Evolutionary conservation across 352 stramenopile genomes (phyloP).

Genomic region (Phytophthora brassicae): DNA sequence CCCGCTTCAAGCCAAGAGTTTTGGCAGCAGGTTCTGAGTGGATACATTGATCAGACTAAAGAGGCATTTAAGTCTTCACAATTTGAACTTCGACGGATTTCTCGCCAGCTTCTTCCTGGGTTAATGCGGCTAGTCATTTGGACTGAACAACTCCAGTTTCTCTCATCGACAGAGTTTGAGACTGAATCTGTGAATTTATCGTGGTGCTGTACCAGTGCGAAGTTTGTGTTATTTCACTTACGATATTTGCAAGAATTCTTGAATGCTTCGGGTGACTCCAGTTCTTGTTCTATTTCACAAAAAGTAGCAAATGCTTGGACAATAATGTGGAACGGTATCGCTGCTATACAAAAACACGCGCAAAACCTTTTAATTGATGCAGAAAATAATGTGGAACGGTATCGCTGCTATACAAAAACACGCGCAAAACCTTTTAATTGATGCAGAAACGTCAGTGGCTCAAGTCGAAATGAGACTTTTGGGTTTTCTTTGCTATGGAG

Average conservation of each 20-base stretch:
- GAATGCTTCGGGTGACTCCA: background rate
- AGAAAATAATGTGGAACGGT: conserved; percentile 18
- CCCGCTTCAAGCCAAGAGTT: conserved; percentile 15
- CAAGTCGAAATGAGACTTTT: conserved; percentile 36
- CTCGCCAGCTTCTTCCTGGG: conserved; percentile 53
- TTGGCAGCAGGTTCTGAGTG: conserved; percentile 38
- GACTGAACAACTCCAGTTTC: conserved; percentile 37
- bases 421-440: background rate
- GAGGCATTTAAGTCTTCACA: conserved; percentile 51
- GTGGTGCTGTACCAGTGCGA: conserved; percentile 42
- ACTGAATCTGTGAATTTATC: background rate
- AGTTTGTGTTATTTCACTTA: conserved; percentile 45
- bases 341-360: background rate
- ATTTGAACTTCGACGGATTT: conserved; percentile 72
- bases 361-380: background rate
- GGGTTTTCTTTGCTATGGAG: conserved; percentile 24
- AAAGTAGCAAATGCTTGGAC: conserved; percentile 6
- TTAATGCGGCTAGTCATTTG: conserved; percentile 58
- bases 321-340: conserved; percentile 14
- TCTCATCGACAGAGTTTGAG: conserved; percentile 10
- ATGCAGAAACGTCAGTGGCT: conserved; percentile 22
- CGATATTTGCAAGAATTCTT: conserved; percentile 39
- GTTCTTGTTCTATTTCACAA: background rate
- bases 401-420: conserved; percentile 4
- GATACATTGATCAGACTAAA: conserved; percentile 46